Evolutionary conservation across 1,284 basidiomycete species (phyloP), one percentile per base, ranked within the genome.

Genomic region (Ustilago bromivora): DNA sequence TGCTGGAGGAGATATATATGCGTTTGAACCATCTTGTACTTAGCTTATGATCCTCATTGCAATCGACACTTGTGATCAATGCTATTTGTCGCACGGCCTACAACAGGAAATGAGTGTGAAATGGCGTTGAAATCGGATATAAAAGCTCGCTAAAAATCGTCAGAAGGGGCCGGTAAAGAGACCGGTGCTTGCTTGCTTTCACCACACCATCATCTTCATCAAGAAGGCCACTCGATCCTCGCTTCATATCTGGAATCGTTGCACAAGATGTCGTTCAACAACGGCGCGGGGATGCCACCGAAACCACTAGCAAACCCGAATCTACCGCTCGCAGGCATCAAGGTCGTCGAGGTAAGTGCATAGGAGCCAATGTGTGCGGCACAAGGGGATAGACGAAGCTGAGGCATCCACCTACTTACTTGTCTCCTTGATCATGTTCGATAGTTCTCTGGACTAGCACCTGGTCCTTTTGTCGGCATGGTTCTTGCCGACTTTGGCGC

Each of bases 381-480:
- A 28, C 23, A 28, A 28, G 23, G 23, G 23, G 3, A 28, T 28
- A 28, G 23, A 28, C 23, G 23, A 28, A 3, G 23, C 23, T 28
- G 23, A 28, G 23, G 23, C 23, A 28, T 28, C 23, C 23, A 28
- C 23, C 23, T 28, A 28, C 23, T 28, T 28, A 28, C 3, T 28
- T 28, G 23, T 28, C 23, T 19, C 31, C n/a, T 38, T 11, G 10
- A 17, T 11, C 6, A 13, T 17, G 32, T 12, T 13, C 13, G 31
- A 51, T 76, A 94, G 91, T 94, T 94, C 81, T 93, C 91, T 32
- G 93, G 93, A n/a, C 88, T 94, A 15, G 93, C 93, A 6, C 93
- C 93, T 2, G 93, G 90, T 1, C 93, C 93, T 0, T 93, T 92
- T 77, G 90, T 92, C 9, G 92, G 88, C 71, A 89, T 94, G 62